Evolutionary conservation across 306 rosid species (phyloP), one percentile per base, ranked within the genome.

Genomic region (Gynostemma pentaphyllum): DNA sequence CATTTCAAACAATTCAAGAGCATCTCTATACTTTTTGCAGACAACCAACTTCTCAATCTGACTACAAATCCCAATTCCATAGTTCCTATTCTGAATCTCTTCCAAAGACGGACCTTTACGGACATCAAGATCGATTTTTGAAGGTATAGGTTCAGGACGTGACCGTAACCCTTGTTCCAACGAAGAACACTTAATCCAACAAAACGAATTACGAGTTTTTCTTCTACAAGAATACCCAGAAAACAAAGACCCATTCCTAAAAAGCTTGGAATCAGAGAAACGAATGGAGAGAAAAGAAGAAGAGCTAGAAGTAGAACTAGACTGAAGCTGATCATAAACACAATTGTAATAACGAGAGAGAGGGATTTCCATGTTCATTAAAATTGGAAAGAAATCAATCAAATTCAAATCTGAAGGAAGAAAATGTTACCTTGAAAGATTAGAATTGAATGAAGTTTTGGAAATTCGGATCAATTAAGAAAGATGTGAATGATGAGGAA

Each of bases 11-110:
- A 90, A 66, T 19, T 90, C 97, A 66, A 87, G 77, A 4, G 90
- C 97, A 49, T 85, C 96, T 56, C 69, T 27, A 39, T 67, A 73
- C 66, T 81, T 76, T 23, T 71, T 80, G 47, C 62, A 68, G 75
- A 78, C 67, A 81, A 82, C 89, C 74, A 83, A 48, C 81, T 81
- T 85, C 87, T 90, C 87, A 23, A 87, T 90, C 79, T 81, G 84
- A 47, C 49, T 49, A 77, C 91, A 80, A 18, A 90, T 29, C 51
- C 91, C 87, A 19, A 68, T 19, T 60, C 74, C 26, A 46, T 78
- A 56, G 78, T 75, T 78, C 18, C 34, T 68, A 14, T 78, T 37
- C 64, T 27, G 79, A 50, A 75, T 45, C 28, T 72, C 71, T 26
- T 68, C 72, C 53, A 68, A 67, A 55, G 46, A 40, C n/a, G 75